These are phyloP conservation scores for Termitomyces sp. DNA, from an alignment of 768 basidiomycete species.

Conservation along the genomic window DNA sequence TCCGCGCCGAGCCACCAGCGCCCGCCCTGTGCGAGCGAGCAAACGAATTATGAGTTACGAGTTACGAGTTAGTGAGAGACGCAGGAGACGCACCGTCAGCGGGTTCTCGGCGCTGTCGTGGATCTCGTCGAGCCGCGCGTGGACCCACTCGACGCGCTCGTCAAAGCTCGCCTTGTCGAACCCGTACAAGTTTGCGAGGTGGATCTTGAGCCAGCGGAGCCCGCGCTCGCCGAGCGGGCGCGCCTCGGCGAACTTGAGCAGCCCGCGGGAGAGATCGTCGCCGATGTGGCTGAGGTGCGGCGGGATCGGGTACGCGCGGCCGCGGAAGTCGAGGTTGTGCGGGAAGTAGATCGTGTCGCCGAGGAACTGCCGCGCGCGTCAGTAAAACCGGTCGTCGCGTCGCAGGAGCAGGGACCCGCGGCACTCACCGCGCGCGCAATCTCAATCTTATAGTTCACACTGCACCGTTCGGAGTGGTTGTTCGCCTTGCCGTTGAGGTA, in stretches of 20 bases:
- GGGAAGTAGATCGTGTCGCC: conserved; percentile 88
- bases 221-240: conserved; percentile 82
- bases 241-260: conserved; percentile 77
- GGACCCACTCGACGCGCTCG: conserved; percentile 80
- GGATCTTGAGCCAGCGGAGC: conserved; percentile 92
- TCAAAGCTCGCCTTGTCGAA: conserved; percentile 94
- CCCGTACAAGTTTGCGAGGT: conserved; percentile 88
- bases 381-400: too few species aligned
- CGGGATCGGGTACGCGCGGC: conserved; percentile 94
- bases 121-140: conserved; percentile 68
- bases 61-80: too few species aligned
- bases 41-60: too few species aligned
- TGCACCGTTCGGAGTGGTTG: conserved; percentile 90
- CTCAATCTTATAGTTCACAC: conserved; percentile 94
- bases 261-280: conserved; percentile 85
- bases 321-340: conserved; percentile 96
- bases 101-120: conserved; percentile 82
- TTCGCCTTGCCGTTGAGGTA: conserved; percentile 60
- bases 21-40: conserved; percentile 49
- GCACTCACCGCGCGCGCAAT: conserved; percentile 81
- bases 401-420: background rate
- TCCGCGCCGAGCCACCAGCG: conserved; percentile 91
- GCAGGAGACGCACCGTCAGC: conserved; percentile 49
- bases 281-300: conserved; percentile 95
- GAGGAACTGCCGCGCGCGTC: conserved; percentile 52